Percentiles rank a stretch among this genome's conserved stretches.
phyloP scores from a whole-genome alignment of 164 flowering plant genomes.

The Liriodendron chinense region DNA sequence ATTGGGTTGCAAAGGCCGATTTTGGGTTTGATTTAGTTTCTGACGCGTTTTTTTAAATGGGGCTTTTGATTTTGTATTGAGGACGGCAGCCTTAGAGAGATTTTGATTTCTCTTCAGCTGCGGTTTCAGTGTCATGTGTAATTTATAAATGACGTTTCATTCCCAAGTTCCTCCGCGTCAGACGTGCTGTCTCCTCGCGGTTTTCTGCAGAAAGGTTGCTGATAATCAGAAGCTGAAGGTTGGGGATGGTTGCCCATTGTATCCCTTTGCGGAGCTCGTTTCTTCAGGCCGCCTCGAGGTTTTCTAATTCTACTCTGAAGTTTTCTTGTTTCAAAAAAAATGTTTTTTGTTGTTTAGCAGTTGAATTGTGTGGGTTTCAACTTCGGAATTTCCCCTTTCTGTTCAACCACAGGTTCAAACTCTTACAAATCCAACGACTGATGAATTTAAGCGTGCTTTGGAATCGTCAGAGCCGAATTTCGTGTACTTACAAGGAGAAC shows the following conservation, averaged over 20 bases:
- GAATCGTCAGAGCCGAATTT: conserved; percentile 53
- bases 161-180: conserved; percentile 53
- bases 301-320: neutral
- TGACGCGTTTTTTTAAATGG: too few relatives aligned
- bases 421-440: conserved; percentile 46
- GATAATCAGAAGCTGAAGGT: conserved; percentile 32
- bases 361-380: neutral
- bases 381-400: neutral
- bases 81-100: neutral
- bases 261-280: conserved; percentile 63
- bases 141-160: conserved; percentile 47
- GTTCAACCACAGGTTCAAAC: conserved; percentile 51
- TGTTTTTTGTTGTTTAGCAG: neutral
- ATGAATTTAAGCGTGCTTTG: conserved; percentile 49
- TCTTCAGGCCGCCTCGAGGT: conserved; percentile 88
- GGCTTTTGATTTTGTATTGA: neutral
- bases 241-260: conserved; percentile 25
- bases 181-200: conserved; percentile 62
- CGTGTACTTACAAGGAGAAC: conserved; percentile 71
- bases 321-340: neutral
- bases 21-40: too few relatives aligned
- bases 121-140: conserved; percentile 6
- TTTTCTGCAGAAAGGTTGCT: conserved; percentile 34
- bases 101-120: neutral
- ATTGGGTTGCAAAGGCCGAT: conserved; percentile 2